Percentiles rank a stretch among this genome's conserved stretches.
These are phyloP conservation scores for Kazachstania psychrophila DNA, from an alignment of 805 yeast species.

Conservation along the genomic window DNA sequence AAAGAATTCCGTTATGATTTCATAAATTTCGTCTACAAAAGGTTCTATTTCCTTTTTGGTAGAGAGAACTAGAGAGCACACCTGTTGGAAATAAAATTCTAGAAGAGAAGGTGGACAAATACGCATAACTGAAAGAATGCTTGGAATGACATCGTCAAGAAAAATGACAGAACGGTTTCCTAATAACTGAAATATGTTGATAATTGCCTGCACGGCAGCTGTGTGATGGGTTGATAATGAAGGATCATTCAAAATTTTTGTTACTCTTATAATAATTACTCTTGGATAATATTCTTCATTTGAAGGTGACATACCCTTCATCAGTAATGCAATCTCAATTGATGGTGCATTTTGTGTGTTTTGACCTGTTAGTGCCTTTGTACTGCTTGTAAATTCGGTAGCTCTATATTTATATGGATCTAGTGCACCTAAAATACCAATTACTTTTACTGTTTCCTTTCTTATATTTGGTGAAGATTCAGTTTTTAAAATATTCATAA, in stretches of 20 bases:
- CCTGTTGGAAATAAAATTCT: constrained; percentile 82
- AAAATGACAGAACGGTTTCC: constrained; percentile 88
- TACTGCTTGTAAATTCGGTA: constrained; percentile 62
- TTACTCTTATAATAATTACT: constrained; percentile 77
- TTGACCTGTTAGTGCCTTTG: constrained; percentile 48
- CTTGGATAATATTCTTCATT: constrained; percentile 91
- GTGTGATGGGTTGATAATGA: constrained; percentile 82
- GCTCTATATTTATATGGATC: constrained; percentile 95
- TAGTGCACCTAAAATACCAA: constrained; percentile 92
- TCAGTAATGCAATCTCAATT: constrained; percentile 76
- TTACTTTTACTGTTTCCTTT: constrained; percentile 77
- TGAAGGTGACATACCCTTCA: constrained; percentile 92
- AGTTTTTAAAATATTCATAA: constrained; percentile 72
- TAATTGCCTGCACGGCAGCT: constrained; percentile 86
- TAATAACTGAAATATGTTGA: constrained; percentile 80
- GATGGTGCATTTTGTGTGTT: constrained; percentile 87
- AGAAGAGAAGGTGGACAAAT: constrained; percentile 68
- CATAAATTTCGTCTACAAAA: constrained; percentile 65
- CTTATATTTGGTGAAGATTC: constrained; percentile 68
- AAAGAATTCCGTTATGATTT: constrained; percentile 67
- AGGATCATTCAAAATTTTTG: constrained; percentile 77
- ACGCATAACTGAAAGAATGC: constrained; percentile 75
- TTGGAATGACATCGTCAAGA: constrained; percentile 79
- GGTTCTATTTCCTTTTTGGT: constrained; percentile 89
- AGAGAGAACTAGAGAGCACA: constrained; percentile 67